A percentile compares a stretch with the other conserved stretches of the same genome.
phyloP scores from a whole-genome alignment of 176 grass and related monocot genomes.

The Phragmites australis region DNA sequence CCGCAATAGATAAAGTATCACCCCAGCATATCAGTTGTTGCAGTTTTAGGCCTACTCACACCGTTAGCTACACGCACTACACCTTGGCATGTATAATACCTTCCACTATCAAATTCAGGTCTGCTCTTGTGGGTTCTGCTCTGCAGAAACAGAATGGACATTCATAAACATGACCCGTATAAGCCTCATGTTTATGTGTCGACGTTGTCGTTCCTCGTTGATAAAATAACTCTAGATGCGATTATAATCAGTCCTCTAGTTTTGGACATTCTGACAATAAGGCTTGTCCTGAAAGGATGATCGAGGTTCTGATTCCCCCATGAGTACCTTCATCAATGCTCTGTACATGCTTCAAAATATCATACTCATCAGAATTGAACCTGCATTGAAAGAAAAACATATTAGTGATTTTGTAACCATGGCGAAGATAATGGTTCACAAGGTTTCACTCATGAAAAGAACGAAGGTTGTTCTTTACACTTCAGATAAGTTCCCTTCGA shows the following conservation, averaged over 20 bases:
- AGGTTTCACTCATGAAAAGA: neutral
- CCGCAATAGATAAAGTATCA: no score
- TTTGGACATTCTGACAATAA: conserved; percentile 14
- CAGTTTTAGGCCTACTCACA: no score
- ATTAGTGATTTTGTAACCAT: neutral
- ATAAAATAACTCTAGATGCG: no score
- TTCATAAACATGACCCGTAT: no score
- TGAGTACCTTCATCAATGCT: conserved; percentile 13
- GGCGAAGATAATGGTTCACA: neutral
- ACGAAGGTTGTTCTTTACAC: conserved; percentile 25
- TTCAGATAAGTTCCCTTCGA: conserved; percentile 32
- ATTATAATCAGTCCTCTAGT: conserved; percentile 24
- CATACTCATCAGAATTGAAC: conserved; percentile 26
- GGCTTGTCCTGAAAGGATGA: conserved; percentile 24
- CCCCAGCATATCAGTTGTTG: no score
- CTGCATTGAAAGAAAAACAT: conserved; percentile 21
- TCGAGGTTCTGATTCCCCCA: neutral
- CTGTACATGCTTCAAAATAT: neutral
- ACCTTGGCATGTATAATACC: no score
- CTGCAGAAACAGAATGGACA: no score
- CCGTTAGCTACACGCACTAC: no score
- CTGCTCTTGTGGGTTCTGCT: no score
- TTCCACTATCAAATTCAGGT: no score
- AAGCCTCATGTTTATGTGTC: no score
- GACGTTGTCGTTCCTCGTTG: no score